These are phyloP conservation scores for Neofusicoccum parvum DNA, from an alignment of 2,329 filamentous ascomycete genomes.

Conservation along the genomic window DNA sequence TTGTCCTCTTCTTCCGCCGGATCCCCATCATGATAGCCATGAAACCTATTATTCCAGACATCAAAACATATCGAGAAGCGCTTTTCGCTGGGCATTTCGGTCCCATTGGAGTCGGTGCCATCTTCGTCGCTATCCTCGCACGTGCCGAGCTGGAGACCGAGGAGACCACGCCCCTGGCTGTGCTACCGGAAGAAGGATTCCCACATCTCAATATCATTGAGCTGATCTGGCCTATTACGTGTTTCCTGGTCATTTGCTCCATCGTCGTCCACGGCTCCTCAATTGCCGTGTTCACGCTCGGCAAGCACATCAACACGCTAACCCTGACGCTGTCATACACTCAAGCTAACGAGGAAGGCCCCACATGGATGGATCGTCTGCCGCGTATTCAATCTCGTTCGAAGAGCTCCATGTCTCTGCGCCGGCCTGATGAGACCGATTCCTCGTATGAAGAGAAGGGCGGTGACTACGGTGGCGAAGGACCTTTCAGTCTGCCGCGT, in stretches of 20 bases:
- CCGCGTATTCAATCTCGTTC: slow-evolving; percentile 82
- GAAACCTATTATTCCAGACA: slow-evolving; percentile 91
- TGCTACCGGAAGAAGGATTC: slow-evolving; percentile 59
- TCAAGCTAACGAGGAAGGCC: slow-evolving; percentile 80
- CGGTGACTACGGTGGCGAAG: slow-evolving; percentile 69
- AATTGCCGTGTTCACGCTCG: slow-evolving; percentile 93
- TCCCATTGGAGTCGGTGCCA: slow-evolving; percentile 93
- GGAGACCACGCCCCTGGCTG: slow-evolving; percentile 70
- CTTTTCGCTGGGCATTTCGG: slow-evolving; percentile 97
- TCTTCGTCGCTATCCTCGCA: slow-evolving; percentile 91
- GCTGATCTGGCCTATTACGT: slow-evolving; percentile 92
- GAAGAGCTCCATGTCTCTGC: slow-evolving; percentile 72
- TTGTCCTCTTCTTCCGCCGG: slow-evolving; percentile 93
- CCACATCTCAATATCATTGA: slow-evolving; percentile 73
- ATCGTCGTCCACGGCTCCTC: slow-evolving; percentile 98
- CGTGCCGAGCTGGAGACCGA: slow-evolving; percentile 85
- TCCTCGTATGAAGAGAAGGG: slow-evolving; percentile 60
- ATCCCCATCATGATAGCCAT: slow-evolving; percentile 91
- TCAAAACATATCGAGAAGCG: slow-evolving; percentile 97
- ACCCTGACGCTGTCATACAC: slow-evolving; percentile 97
- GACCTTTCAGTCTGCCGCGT: slow-evolving; percentile 70
- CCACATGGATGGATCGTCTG: slow-evolving; percentile 92
- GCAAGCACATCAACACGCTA: slow-evolving; percentile 96
- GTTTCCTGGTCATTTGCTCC: slow-evolving; percentile 90
- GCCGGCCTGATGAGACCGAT: slow-evolving; percentile 64